Percentiles rank a stretch among this genome's conserved stretches.
Evolutionary conservation across 805 yeast species (phyloP).

Genomic region (Kockiozyma suomiensis): DNA sequence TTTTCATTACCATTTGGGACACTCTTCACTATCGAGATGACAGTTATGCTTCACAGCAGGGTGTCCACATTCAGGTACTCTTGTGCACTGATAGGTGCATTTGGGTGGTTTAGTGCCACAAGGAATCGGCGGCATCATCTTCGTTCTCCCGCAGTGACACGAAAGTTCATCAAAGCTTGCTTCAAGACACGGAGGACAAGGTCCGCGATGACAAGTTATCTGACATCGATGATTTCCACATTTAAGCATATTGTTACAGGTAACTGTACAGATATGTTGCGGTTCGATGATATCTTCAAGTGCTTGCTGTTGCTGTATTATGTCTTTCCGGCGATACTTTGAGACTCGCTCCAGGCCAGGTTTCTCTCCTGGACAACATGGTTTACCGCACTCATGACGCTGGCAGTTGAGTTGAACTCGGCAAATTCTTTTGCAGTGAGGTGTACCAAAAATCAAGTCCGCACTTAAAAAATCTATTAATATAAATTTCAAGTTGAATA

Average conservation of each 20-base stretch:
- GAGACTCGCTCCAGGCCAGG: conserved; percentile 53
- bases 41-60: conserved; percentile 59
- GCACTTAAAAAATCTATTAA: conserved; percentile 6
- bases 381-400: conserved; percentile 69
- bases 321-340: conserved; percentile 24
- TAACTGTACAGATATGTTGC: conserved; percentile 38
- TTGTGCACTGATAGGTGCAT: conserved; percentile 37
- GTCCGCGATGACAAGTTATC: conserved; percentile 41
- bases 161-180: conserved; percentile 39
- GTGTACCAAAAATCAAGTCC: conserved; percentile 39
- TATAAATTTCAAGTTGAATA: too few relatives aligned
- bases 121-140: conserved; percentile 40
- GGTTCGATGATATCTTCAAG: conserved; percentile 40
- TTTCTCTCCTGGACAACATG: conserved; percentile 72
- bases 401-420: conserved; percentile 75
- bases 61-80: conserved; percentile 41
- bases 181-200: conserved; percentile 41
- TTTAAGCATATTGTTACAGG: conserved; percentile 37
- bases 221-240: conserved; percentile 41
- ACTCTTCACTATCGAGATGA: conserved; percentile 62
- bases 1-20: conserved; percentile 64
- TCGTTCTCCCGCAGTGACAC: conserved; percentile 42
- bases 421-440: conserved; percentile 73
- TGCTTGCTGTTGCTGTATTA: conserved; percentile 43
- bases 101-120: conserved; percentile 41